These are phyloP conservation scores for Cyberlindnera bimundalis DNA, from an alignment of 805 yeast species.

Conservation along the genomic window DNA sequence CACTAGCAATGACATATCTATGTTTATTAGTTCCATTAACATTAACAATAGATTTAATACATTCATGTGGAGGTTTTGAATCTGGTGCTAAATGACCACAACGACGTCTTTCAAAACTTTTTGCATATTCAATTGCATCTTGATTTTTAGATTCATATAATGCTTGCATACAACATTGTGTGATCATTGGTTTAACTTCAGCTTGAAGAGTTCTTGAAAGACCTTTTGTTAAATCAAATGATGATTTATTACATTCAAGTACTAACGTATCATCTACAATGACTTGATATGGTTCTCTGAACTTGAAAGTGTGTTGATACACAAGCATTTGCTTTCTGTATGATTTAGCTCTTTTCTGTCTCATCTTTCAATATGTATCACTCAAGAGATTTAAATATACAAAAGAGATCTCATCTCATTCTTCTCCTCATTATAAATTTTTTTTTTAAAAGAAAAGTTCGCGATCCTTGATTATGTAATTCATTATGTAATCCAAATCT, in stretches of 20 bases:
- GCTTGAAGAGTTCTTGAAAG: slow-evolving; percentile 78
- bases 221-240: slow-evolving; percentile 79
- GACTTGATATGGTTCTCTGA: slow-evolving; percentile 91
- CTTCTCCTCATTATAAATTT: too few relatives aligned
- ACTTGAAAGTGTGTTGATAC: slow-evolving; percentile 80
- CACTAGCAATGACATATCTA: slow-evolving; percentile 86
- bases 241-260: slow-evolving; percentile 57
- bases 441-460: too few relatives aligned
- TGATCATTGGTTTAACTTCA: slow-evolving; percentile 84
- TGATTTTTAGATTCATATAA: slow-evolving; percentile 71
- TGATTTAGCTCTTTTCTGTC: slow-evolving; percentile 93
- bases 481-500: too few relatives aligned
- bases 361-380: too few relatives aligned
- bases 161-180: slow-evolving; percentile 93
- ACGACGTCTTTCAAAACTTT: slow-evolving; percentile 83
- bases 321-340: slow-evolving; percentile 91
- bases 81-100: slow-evolving; percentile 77
- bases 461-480: too few relatives aligned
- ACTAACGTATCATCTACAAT: slow-evolving; percentile 81
- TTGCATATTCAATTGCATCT: slow-evolving; percentile 76
- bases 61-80: slow-evolving; percentile 65
- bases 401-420: too few relatives aligned
- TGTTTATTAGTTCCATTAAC: slow-evolving; percentile 81
- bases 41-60: slow-evolving; percentile 67
- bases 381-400: too few relatives aligned